A percentile compares a stretch with the other conserved stretches of the same genome.
Conservation (phyloP, 805 yeast species). For the Pichia eremophila region DNA sequence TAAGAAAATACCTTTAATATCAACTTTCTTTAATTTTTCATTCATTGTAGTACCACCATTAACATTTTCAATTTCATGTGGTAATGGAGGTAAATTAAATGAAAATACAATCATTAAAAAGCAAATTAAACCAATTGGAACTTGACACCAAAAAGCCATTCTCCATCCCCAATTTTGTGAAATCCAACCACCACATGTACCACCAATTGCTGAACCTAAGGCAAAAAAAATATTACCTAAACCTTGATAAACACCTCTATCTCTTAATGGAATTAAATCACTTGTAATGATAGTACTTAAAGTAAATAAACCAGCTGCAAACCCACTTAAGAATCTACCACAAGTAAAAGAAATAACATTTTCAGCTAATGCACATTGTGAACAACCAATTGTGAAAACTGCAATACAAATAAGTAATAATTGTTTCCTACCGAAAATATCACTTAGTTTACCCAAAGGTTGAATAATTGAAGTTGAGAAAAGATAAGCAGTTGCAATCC, state of each 20-base stretch:
- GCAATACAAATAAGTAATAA: constrained; percentile 41
- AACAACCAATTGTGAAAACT: constrained; percentile 49
- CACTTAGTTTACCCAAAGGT: constrained; percentile 65
- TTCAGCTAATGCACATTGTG: constrained; percentile 44
- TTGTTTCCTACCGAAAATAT: constrained; percentile 59
- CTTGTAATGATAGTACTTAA: constrained; percentile 69
- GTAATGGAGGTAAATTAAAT: constrained; percentile 38
- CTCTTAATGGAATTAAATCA: constrained; percentile 72
- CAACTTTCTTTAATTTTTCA: constrained; percentile 46
- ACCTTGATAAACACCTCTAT: constrained; percentile 82
- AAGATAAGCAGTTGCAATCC: constrained; percentile 68
- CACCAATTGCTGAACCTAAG: constrained; percentile 70
- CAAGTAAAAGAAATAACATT: constrained; percentile 38
- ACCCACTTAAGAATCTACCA: constrained; percentile 68
- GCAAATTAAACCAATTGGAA: constrained; percentile 36
- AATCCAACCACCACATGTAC: constrained; percentile 50
- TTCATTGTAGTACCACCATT: not conserved
- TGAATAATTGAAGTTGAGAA: constrained; percentile 65
- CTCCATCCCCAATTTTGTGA: constrained; percentile 59
- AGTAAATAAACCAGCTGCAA: constrained; percentile 85
- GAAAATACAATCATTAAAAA: constrained; percentile 31
- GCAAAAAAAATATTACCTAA: constrained; percentile 73
- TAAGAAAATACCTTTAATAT: constrained; percentile 32
- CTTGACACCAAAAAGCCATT: constrained; percentile 46
- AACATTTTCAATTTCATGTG: constrained; percentile 13